Conservation (phyloP, 2,329 filamentous ascomycete species). For the Venturia effusa region DNA sequence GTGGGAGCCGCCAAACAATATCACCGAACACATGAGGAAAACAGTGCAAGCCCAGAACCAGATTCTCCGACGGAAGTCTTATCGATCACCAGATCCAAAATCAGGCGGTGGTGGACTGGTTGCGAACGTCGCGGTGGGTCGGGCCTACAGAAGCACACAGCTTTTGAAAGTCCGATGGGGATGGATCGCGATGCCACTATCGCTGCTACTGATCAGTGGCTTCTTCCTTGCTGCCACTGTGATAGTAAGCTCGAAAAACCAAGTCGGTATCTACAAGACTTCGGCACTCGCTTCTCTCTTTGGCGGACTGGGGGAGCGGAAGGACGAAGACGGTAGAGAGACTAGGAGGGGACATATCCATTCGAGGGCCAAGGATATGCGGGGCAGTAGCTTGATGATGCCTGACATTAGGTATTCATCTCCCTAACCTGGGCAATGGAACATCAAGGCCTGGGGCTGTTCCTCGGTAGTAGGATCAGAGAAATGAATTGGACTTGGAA, state of each 20-base stretch:
- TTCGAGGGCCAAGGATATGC: neutral
- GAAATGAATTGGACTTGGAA: neutral
- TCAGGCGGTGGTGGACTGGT: neutral
- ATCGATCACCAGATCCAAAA: too few relatives aligned
- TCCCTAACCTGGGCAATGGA: neutral
- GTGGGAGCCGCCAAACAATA: too few relatives aligned
- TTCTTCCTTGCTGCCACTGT: neutral
- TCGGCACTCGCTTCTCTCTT: too few relatives aligned
- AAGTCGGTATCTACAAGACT: too few relatives aligned
- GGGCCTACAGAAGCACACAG: neutral
- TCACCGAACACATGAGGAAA: too few relatives aligned
- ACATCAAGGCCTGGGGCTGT: neutral
- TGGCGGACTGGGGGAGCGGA: too few relatives aligned
- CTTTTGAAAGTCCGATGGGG: neutral
- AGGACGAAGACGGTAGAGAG: neutral
- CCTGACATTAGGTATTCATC: neutral
- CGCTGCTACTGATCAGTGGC: neutral
- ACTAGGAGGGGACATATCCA: neutral
- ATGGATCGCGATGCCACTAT: neutral
- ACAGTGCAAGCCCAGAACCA: too few relatives aligned
- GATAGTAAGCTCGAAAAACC: neutral
- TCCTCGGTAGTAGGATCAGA: neutral
- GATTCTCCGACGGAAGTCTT: neutral
- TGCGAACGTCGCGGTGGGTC: neutral
- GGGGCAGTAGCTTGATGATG: neutral